Conservation (phyloP, 73 alveolate species). For the Paramecium sonneborni region DNA sequence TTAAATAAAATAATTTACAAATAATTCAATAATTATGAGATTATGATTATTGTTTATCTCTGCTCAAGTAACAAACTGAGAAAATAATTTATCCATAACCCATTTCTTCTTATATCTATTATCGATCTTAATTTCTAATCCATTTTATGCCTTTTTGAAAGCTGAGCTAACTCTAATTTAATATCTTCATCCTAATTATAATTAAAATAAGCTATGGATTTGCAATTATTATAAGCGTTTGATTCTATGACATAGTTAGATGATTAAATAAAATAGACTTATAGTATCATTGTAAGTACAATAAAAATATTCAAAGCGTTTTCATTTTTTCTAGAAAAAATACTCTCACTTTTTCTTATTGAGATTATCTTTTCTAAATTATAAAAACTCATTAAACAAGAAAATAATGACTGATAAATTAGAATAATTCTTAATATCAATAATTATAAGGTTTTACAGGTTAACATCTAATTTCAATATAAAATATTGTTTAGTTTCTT, state of each 20-base stretch:
- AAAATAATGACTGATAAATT: too few relatives aligned
- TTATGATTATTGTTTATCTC: constrained; percentile 54
- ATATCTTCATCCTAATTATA: neutral
- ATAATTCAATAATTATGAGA: constrained; percentile 14
- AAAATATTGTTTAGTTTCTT: too few relatives aligned
- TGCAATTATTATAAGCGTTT: neutral
- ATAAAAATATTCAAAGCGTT: too few relatives aligned
- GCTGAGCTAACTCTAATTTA: neutral
- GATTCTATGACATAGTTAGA: neutral
- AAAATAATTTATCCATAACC: constrained; percentile 63
- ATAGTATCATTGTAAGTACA: neutral
- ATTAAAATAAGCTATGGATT: constrained; percentile 15
- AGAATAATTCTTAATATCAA: too few relatives aligned
- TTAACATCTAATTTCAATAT: too few relatives aligned
- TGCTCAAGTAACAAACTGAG: constrained; percentile 49
- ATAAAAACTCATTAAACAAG: too few relatives aligned
- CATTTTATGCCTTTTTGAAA: constrained; percentile 31
- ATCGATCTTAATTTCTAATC: neutral
- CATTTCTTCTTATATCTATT: constrained; percentile 32
- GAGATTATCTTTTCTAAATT: too few relatives aligned
- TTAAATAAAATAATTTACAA: neutral
- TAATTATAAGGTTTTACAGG: too few relatives aligned
- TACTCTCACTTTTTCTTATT: neutral
- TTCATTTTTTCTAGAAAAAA: neutral
- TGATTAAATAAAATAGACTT: neutral